Conservation (phyloP, 805 yeast genomes). For the Wickerhamiella bombiphila region DNA sequence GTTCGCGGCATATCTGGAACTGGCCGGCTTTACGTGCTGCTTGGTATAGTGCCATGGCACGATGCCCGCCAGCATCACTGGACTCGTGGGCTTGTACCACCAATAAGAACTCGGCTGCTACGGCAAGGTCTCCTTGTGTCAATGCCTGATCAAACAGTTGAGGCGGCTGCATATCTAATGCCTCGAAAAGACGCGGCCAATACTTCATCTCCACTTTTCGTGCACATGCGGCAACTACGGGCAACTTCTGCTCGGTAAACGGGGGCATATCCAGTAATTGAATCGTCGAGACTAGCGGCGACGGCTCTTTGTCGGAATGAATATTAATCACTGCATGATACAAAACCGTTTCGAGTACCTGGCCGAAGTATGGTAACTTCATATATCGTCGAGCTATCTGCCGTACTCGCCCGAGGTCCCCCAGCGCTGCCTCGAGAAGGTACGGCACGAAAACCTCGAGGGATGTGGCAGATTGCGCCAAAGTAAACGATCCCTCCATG, state of each 20-base stretch:
- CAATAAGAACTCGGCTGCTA: slow-evolving; percentile 29
- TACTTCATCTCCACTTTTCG: slow-evolving; percentile 43
- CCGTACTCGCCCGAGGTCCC: slow-evolving; percentile 11
- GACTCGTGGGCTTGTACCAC: slow-evolving; percentile 25
- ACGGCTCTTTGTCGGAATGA: background rate
- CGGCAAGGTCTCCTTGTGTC: slow-evolving; percentile 22
- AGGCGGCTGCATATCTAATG: slow-evolving; percentile 23
- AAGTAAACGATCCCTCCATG: slow-evolving; percentile 22
- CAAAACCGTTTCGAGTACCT: slow-evolving; percentile 28
- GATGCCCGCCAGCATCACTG: slow-evolving; percentile 10
- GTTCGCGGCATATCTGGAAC: slow-evolving; percentile 25
- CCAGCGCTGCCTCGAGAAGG: slow-evolving; percentile 21
- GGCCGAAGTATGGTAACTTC: slow-evolving; percentile 27
- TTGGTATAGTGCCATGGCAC: slow-evolving; percentile 21
- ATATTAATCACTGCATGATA: slow-evolving; percentile 18
- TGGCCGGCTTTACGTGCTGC: slow-evolving; percentile 24
- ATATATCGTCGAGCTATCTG: slow-evolving; percentile 20
- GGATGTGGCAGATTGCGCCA: slow-evolving; percentile 21
- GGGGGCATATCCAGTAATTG: background rate
- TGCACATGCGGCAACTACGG: slow-evolving; percentile 33
- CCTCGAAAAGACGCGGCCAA: slow-evolving; percentile 32
- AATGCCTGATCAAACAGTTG: slow-evolving; percentile 26
- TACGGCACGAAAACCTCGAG: slow-evolving; percentile 24
- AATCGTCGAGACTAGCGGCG: background rate
- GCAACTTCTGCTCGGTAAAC: slow-evolving; percentile 25